Evolutionary conservation across 225 moss, liverwort and hornwort genomes (phyloP), one percentile per base, ranked within the genome.

Genomic region (Anthoceros angustus): DNA sequence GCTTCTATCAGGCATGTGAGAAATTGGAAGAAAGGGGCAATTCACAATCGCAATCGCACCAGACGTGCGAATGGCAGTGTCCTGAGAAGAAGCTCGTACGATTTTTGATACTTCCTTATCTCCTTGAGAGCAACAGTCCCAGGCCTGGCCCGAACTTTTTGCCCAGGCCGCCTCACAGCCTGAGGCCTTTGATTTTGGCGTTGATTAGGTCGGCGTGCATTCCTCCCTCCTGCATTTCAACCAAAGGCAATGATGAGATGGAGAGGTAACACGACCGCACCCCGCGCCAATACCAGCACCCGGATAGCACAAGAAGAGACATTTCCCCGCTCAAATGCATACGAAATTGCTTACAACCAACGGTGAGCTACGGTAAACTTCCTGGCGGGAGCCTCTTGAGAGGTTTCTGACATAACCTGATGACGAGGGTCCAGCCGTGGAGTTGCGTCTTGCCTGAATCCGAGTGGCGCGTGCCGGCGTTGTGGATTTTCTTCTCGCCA

Each of bases 61-160:
- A 55, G 55, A 7, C 55, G 55, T 15, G 55, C 18, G 14, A 55
- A 55, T 18, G 55, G 55, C 55, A 55, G 55, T 23, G 55, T 20
- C 23, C 55, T 55, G 55, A 55, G 55, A 55, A 55, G 55, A 9
- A 55, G n/a, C 55, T 55, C 10, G 55, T 23, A 55, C 18, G 55
- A 55, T 23, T 55, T 55, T 55, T 55, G 55, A 20, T 55, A 55
- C 55, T 55, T 55, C 6, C 14, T 55, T 18, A 55, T 55, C 55
- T 55, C 55, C 55, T 55, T 55, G n/a, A 55, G 23, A 23, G 55
- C 55, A 55, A 55, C 55, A 18, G 55, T 55, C 14, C 55, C 55
- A 20, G 55, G 55, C 55, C 55, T 55, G 14, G 55, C 55, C 55
- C 55, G 55, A 18, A 12, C 5, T 5, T 55, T 8, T 9, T 15